Evolutionary conservation across 495 filamentous ascomycete genomes (phyloP).

Genomic region (Xylaria venustula): DNA sequence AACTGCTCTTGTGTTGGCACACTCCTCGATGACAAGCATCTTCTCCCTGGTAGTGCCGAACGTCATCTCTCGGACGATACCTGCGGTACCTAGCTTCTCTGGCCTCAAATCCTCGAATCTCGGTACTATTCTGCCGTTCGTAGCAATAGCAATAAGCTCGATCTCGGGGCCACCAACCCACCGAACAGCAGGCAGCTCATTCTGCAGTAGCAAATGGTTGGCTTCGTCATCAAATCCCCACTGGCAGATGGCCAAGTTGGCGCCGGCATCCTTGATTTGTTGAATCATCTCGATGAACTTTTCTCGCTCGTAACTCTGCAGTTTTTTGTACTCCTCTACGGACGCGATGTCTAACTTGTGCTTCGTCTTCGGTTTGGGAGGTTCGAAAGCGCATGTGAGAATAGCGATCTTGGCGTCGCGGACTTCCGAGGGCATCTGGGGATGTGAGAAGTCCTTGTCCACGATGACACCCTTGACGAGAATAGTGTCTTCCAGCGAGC

Average conservation of each 20-base stretch:
- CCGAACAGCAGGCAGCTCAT: slow-evolving; percentile 90
- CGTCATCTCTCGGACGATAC: slow-evolving; percentile 87
- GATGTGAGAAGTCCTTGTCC: slow-evolving; percentile 99
- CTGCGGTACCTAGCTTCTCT: slow-evolving; percentile 87
- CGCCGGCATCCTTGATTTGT: slow-evolving; percentile 94
- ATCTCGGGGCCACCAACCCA: slow-evolving; percentile 99
- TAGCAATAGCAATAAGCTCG: slow-evolving; percentile 97
- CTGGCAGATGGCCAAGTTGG: slow-evolving; percentile 97
- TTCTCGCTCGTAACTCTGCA: slow-evolving; percentile 90
- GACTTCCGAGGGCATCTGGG: slow-evolving; percentile 96
- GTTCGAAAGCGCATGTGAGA: slow-evolving; percentile 96
- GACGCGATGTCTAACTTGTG: slow-evolving; percentile 98
- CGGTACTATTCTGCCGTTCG: slow-evolving; percentile 95
- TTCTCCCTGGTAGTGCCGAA: slow-evolving; percentile 98
- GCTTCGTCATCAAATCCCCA: slow-evolving; percentile 99
- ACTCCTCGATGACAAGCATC: slow-evolving; percentile 99
- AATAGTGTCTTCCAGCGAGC: slow-evolving; percentile 88
- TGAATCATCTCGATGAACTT: slow-evolving; percentile 99
- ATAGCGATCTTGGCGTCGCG: slow-evolving; percentile 94
- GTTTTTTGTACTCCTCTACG: slow-evolving; percentile 95
- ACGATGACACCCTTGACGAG: slow-evolving; percentile 97
- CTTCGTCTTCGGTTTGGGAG: slow-evolving; percentile 99
- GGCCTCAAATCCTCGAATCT: slow-evolving; percentile 91
- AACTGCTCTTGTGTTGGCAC: slow-evolving; percentile 94
- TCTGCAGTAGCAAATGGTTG: slow-evolving; percentile 94